Conservation (phyloP, 768 basidiomycete genomes). For the Cyathus striatus region DNA sequence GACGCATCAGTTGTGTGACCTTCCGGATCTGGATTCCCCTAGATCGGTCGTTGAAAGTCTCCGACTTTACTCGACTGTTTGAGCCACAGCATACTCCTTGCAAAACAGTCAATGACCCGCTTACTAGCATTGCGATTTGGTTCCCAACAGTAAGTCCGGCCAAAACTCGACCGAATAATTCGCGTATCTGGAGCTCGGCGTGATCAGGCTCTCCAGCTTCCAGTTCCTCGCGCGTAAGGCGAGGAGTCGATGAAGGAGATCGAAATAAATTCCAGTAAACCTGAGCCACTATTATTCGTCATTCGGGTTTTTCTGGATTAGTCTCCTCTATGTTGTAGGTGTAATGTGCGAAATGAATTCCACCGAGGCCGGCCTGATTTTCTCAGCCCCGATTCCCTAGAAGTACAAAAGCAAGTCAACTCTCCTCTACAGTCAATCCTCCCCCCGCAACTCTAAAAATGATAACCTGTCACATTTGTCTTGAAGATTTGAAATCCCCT, state of each 20-base stretch:
- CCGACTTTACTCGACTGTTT: constrained; percentile 15
- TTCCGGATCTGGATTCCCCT: background rate
- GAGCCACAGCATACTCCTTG: constrained; percentile 12
- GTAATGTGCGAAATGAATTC: background rate
- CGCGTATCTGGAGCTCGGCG: no score
- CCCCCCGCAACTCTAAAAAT: constrained; percentile 17
- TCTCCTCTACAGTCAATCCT: background rate
- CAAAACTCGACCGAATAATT: constrained; percentile 2
- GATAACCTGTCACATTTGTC: constrained; percentile 58
- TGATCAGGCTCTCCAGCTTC: background rate
- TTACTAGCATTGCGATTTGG: constrained; percentile 4
- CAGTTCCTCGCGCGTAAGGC: background rate
- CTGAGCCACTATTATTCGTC: background rate
- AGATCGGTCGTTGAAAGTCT: constrained; percentile 24
- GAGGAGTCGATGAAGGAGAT: background rate
- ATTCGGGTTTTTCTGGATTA: background rate
- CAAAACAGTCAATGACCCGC: constrained; percentile 15
- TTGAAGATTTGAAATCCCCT: constrained; percentile 47
- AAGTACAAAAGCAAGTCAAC: constrained; percentile 2
- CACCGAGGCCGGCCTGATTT: background rate
- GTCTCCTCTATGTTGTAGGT: background rate
- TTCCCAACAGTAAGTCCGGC: background rate
- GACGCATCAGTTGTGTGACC: background rate
- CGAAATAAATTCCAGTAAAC: background rate
- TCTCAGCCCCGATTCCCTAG: constrained; percentile 1